Percentiles rank a stretch among this genome's conserved stretches.
These are phyloP conservation scores for Neofusicoccum cordaticola DNA, from an alignment of 2,329 filamentous ascomycete genomes.

Conservation along the genomic window DNA sequence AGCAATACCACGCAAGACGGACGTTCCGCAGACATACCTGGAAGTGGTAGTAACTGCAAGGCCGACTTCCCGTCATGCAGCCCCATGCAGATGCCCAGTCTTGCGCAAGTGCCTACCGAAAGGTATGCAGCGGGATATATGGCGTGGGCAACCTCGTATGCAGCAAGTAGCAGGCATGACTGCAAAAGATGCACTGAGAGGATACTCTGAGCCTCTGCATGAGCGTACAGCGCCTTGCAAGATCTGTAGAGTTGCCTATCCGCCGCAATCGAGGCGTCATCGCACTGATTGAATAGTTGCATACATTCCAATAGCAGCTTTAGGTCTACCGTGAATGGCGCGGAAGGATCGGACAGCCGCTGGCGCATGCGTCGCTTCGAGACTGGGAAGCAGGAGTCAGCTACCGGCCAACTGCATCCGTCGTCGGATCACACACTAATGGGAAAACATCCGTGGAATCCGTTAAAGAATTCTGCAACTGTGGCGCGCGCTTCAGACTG, in stretches of 20 bases:
- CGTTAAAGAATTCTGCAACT: too few species aligned
- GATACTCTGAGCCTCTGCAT: constrained; percentile 44
- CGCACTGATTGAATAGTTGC: neutral
- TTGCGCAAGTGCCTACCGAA: constrained; percentile 44
- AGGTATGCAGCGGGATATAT: constrained; percentile 53
- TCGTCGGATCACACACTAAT: neutral
- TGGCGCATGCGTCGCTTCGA: neutral
- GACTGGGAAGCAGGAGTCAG: neutral
- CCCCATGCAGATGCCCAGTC: constrained; percentile 48
- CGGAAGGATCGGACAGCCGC: neutral
- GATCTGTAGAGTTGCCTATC: neutral
- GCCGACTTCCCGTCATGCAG: constrained; percentile 38
- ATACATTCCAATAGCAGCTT: neutral
- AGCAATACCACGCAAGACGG: too few species aligned
- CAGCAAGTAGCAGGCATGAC: constrained; percentile 44
- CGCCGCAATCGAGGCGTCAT: neutral
- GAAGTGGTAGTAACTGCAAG: constrained; percentile 36
- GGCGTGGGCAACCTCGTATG: constrained; percentile 50
- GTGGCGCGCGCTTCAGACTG: too few species aligned
- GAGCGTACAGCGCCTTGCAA: constrained; percentile 40
- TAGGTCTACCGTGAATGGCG: neutral
- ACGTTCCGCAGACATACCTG: too few species aligned
- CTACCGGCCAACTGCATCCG: neutral
- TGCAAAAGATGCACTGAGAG: constrained; percentile 47
- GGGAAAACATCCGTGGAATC: too few species aligned